phyloP scores from a whole-genome alignment of 805 yeast genomes.

The Cyberlindnera maritima region DNA sequence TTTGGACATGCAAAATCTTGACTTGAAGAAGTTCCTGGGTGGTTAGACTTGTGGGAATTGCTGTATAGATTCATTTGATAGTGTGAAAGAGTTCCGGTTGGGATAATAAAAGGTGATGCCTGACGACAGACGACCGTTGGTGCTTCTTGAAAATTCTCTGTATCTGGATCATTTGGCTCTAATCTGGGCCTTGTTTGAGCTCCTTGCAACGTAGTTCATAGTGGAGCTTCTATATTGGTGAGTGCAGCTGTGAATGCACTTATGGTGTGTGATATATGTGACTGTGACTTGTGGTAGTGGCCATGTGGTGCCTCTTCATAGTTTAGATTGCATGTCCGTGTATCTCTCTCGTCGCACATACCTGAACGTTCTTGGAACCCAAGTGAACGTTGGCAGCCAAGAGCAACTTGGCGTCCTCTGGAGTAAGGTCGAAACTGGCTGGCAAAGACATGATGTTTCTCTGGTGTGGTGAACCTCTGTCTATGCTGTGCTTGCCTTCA shows the following conservation, averaged over 20 bases:
- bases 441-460: conserved; percentile 66
- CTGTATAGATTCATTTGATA: no score
- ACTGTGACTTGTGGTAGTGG: not conserved
- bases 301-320: not conserved
- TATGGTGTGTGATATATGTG: not conserved
- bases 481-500: not conserved
- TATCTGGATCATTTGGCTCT: not conserved
- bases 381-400: conserved; percentile 99
- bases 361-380: conserved; percentile 99
- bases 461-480: conserved; percentile 10
- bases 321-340: not conserved
- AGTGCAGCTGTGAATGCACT: not conserved
- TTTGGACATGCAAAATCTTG: not conserved
- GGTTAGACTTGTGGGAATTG: not conserved
- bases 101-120: no score
- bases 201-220: no score
- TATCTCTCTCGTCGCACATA: conserved; percentile 43
- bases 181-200: not conserved
- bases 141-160: not conserved
- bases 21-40: not conserved
- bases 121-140: not conserved
- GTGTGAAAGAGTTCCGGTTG: no score
- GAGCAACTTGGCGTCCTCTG: conserved; percentile 98
- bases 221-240: not conserved
- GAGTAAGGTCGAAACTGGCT: conserved; percentile 88